Conservation (phyloP, 805 yeast genomes). For the Komagataella pastoris region DNA sequence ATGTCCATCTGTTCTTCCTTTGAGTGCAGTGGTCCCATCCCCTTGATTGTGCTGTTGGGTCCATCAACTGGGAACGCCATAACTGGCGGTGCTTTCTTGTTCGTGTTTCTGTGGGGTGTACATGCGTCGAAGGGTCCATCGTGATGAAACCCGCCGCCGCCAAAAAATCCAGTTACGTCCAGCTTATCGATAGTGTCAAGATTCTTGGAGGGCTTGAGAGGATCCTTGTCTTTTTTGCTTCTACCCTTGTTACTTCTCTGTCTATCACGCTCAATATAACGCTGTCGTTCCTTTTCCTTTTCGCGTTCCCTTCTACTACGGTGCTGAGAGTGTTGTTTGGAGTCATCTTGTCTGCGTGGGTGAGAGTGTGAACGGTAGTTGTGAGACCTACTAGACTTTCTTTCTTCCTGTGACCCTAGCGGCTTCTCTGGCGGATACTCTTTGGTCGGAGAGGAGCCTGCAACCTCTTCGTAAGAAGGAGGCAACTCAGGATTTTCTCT, state of each 20-base stretch:
- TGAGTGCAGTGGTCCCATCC: constrained; percentile 39
- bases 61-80: constrained; percentile 93
- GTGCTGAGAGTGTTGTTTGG: background rate
- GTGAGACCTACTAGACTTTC: constrained; percentile 10
- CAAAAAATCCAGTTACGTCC: constrained; percentile 92
- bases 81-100: constrained; percentile 70
- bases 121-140: constrained; percentile 99
- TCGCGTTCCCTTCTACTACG: constrained; percentile 3
- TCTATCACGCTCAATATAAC: constrained; percentile 5
- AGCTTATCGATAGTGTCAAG: constrained; percentile 90
- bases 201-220: constrained; percentile 43
- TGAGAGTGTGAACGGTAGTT: constrained; percentile 6
- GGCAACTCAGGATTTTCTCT: background rate
- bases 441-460: constrained; percentile 29
- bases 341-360: constrained; percentile 7
- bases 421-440: constrained; percentile 46
- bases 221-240: constrained; percentile 22
- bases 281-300: constrained; percentile 6
- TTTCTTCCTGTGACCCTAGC: constrained; percentile 8
- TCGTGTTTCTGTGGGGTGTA: constrained; percentile 87
- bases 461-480: constrained; percentile 61
- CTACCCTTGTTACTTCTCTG: constrained; percentile 10
- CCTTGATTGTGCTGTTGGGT: constrained; percentile 77
- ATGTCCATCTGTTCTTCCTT: constrained; percentile 55
- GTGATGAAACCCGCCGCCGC: constrained; percentile 90